Evolutionary conservation across 257 asterid genomes (phyloP), one percentile per base, ranked within the genome.

Genomic region (Osmanthus fragrans): DNA sequence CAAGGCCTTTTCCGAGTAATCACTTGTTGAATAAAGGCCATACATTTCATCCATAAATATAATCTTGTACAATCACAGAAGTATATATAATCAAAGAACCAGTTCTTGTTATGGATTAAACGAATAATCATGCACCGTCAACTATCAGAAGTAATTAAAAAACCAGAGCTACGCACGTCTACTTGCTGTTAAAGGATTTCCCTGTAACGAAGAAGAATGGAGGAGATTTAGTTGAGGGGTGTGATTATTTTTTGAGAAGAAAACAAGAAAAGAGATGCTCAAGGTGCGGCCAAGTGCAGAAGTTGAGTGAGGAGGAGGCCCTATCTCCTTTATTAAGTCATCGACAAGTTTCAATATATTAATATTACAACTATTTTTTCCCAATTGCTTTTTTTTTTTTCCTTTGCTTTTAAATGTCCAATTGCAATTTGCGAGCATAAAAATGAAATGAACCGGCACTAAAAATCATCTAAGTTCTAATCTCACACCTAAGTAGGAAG

Each of bases 41-140:
- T 80, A 85, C 77, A 85, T 77, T 70, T 74, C 84, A 21, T 85
- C 88, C 88, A 85, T 85, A 11, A 8, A 39, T 63, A 54, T 40
- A 5, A 4, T 42, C 36, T n/a, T 40, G 49, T 40, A 36, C 2
- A 36, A 36, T 36, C 40, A 36, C 40, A 36, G 40, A 36, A 36
- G 10, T 36, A 36, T 36, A 36, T 36, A 39, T 40, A 40, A 40
- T 40, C 47, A 40, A 40, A 40, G 15, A 40, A 40, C 47, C 47
- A 2, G 47, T 11, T 40, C 47, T 40, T 40, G 3, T 40, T 40
- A 7, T 40, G 16, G 49, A 40, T 12, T 40, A 40, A 40, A 40
- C 11, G 49, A 12, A 4, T 40, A 45, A 45, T 45, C 54, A 15
- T 15, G 54, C 19, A 40, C 47, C 13, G 0, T 40, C 47, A 11